These are phyloP conservation scores for Claviceps purpurea DNA, from an alignment of 2,329 filamentous ascomycete species.

Conservation along the genomic window DNA sequence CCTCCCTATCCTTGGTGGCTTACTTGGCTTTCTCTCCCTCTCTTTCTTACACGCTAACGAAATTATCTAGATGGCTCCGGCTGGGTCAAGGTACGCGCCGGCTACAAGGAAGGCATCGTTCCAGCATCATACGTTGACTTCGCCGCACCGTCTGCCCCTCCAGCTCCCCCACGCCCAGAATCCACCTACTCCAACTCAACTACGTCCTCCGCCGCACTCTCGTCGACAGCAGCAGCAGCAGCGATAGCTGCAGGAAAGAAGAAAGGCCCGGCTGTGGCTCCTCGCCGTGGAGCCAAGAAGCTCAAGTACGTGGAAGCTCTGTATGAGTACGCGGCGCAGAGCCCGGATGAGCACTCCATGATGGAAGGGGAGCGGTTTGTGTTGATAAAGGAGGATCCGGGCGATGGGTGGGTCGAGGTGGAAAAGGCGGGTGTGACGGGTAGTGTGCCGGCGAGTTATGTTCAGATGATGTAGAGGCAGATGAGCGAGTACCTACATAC, in stretches of 20 bases:
- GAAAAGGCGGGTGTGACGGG: constrained; percentile 77
- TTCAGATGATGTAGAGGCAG: constrained; percentile 51
- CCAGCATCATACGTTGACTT: constrained; percentile 76
- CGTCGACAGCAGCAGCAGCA: constrained; percentile 11
- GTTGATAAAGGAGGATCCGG: constrained; percentile 71
- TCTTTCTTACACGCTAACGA: neutral
- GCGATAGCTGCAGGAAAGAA: constrained; percentile 46
- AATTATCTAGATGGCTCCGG: constrained; percentile 61
- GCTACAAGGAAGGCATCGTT: constrained; percentile 69
- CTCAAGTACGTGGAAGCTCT: constrained; percentile 84
- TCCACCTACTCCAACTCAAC: constrained; percentile 66
- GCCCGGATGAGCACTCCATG: constrained; percentile 83
- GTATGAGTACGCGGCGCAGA: constrained; percentile 82
- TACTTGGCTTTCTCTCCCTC: neutral
- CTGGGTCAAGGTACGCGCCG: constrained; percentile 74
- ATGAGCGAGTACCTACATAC: constrained; percentile 7
- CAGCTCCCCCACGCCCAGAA: constrained; percentile 45
- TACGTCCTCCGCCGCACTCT: constrained; percentile 19
- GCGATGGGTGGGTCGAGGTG: constrained; percentile 95
- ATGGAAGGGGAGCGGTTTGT: constrained; percentile 83
- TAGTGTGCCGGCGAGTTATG: constrained; percentile 89
- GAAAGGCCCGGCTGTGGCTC: constrained; percentile 84
- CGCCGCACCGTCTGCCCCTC: constrained; percentile 27
- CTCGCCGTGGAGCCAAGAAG: constrained; percentile 82
- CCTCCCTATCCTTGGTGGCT: neutral